Evolutionary conservation across 306 rosid species (phyloP), one percentile per base, ranked within the genome.

Genomic region (Dicorynia guianensis): DNA sequence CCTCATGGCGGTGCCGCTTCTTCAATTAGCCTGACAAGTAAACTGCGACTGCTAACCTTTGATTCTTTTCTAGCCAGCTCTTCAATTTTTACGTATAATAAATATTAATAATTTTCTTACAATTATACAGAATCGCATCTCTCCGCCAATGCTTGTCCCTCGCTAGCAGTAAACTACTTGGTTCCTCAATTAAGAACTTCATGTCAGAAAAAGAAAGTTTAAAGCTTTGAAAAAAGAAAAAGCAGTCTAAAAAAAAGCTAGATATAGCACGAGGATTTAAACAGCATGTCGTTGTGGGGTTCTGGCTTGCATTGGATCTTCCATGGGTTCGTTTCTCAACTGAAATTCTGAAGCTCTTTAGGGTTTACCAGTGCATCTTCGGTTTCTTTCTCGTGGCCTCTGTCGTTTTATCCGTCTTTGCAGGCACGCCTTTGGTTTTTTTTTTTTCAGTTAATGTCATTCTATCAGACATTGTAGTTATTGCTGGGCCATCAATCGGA

Each of bases 311-410:
- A 42, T 55, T 75, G 72, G 79, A 77, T 86, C 75, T 70, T 64
- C 57, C 39, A 35, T 43, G 18, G 67, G 59, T 35, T 65, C 54
- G 8, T 42, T 71, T 39, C 14, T 55, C 58, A 15, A 67, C 33
- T 72, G 35, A 80, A 85, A 85, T 85, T 85, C 86, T 81, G 63
- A 80, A 75, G 60, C 90, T 89, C 47, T 72, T 43, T 62, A 85
- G 86, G 82, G 75, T 74, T 69, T 77, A 76, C 59, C 85, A 63
- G 67, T 69, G 63, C 78, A 8, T 82, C 74, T 72, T 66, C 10
- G 61, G 43, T 18, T 68, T 53, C 61, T 61, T 77, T 66, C 54
- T 82, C 13, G 6, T 83, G 1, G 17, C 79, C 69, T 79, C 71
- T 46, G 35, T 81, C 35, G 49, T 79, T 52, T 35, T 74, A 1